Conservation (phyloP, 139 green algal genomes). For the Picochlorum sp. region DNA sequence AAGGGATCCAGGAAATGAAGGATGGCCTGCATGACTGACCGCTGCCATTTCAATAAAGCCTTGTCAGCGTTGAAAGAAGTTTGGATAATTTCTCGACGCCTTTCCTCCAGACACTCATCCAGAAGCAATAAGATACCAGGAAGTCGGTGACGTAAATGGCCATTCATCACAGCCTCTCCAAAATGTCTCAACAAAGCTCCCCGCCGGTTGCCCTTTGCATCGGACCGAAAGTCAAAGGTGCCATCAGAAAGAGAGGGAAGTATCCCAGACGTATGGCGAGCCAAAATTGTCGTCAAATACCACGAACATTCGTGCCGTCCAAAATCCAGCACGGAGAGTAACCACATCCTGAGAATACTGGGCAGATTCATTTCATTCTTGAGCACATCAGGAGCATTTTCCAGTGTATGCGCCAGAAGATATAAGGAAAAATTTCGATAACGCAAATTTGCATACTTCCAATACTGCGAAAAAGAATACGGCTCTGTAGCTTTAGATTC, state of each 20-base stretch:
- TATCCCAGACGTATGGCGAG: not conserved
- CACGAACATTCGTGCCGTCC: conserved; percentile 5
- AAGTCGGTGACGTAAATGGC: not conserved
- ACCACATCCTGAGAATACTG: conserved; percentile 6
- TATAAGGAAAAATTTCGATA: conserved; percentile 11
- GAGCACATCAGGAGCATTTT: conserved; percentile 3
- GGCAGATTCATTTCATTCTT: not conserved
- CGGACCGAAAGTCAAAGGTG: not conserved
- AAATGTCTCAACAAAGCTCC: conserved; percentile 2
- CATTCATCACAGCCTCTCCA: not conserved
- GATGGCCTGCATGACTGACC: not conserved
- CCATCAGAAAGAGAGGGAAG: not conserved
- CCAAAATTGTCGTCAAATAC: conserved; percentile 12
- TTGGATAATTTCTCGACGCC: not conserved
- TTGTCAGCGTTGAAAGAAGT: not conserved
- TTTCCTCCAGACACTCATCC: not conserved
- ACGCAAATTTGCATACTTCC: conserved; percentile 8
- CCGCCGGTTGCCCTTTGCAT: not conserved
- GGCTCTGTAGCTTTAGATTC: not conserved
- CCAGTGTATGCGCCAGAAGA: conserved; percentile 6
- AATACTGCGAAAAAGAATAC: conserved; percentile 9
- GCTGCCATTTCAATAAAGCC: not conserved
- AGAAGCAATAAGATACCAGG: not conserved
- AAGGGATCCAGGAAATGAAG: not conserved
- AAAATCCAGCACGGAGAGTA: conserved; percentile 8